These are phyloP conservation scores for Suillus lakei DNA, from an alignment of 768 basidiomycete genomes.

Conservation along the genomic window DNA sequence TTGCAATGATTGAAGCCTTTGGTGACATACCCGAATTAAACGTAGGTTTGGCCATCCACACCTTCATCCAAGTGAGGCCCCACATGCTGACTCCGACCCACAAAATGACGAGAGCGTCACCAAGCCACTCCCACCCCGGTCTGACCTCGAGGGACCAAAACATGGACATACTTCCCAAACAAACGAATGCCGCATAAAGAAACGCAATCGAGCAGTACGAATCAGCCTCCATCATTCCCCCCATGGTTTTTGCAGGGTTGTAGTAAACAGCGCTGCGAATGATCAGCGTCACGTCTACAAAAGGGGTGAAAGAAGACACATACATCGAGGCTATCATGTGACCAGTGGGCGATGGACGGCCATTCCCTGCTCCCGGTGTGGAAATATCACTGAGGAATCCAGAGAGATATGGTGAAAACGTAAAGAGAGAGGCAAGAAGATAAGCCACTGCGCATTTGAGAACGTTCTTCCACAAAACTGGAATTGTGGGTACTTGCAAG, in stretches of 20 bases:
- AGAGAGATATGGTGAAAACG: slow-evolving; percentile 80
- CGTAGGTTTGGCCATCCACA: slow-evolving; percentile 87
- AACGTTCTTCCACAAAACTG: slow-evolving; percentile 68
- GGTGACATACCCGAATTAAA: slow-evolving; percentile 77
- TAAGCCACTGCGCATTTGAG: slow-evolving; percentile 94
- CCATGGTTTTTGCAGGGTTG: slow-evolving; percentile 92
- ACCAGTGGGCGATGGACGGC: slow-evolving; percentile 73
- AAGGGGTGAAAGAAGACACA: slow-evolving; percentile 31
- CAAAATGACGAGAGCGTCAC: slow-evolving; percentile 70
- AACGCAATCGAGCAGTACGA: slow-evolving; percentile 76
- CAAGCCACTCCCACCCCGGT: slow-evolving; percentile 74
- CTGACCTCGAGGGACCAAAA: slow-evolving; percentile 80
- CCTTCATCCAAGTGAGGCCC: slow-evolving; percentile 86
- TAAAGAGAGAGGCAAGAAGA: slow-evolving; percentile 89
- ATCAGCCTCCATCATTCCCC: slow-evolving; percentile 92
- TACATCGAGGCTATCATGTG: slow-evolving; percentile 96
- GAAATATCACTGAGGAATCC: slow-evolving; percentile 66
- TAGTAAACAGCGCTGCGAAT: slow-evolving; percentile 75
- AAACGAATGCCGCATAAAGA: slow-evolving; percentile 73
- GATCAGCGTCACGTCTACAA: slow-evolving; percentile 5
- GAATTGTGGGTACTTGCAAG: slow-evolving; percentile 41
- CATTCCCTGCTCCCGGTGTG: slow-evolving; percentile 49
- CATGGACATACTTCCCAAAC: slow-evolving; percentile 74
- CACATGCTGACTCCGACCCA: slow-evolving; percentile 90
- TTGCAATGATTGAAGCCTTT: neutral